phyloP scores from a whole-genome alignment of 805 yeast genomes.

The Wickerhamomyces ciferrii region DNA sequence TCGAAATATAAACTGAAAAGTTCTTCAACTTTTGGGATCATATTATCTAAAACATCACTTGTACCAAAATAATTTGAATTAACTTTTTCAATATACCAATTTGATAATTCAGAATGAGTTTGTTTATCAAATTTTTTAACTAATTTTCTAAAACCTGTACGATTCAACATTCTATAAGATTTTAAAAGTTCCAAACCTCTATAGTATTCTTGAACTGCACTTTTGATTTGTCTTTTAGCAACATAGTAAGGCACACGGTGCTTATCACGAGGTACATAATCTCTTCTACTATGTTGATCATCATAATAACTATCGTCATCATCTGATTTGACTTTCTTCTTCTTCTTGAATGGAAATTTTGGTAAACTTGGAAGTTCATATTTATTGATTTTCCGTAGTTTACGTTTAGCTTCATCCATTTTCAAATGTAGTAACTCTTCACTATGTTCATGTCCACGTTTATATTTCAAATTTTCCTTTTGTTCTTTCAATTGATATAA shows the following conservation, averaged over 20 bases:
- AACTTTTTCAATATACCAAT: conserved; percentile 50
- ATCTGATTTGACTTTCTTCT: conserved; percentile 10
- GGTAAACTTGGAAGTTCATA: conserved; percentile 40
- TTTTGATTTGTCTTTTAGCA: conserved; percentile 64
- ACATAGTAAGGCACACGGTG: conserved; percentile 50
- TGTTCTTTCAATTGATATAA: conserved; percentile 58
- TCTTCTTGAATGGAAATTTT: conserved; percentile 28
- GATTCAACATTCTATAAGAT: conserved; percentile 69
- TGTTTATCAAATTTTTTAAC: conserved; percentile 88
- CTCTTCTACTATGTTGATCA: conserved; percentile 33
- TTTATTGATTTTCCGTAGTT: conserved; percentile 20
- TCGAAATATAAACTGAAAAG: conserved; percentile 63
- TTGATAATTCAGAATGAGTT: conserved; percentile 37
- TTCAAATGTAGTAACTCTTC: conserved; percentile 6
- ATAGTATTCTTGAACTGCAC: conserved; percentile 68
- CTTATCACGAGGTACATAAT: conserved; percentile 34
- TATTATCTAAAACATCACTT: conserved; percentile 61
- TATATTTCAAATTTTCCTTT: conserved; percentile 21
- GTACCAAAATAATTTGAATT: conserved; percentile 53
- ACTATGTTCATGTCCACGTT: conserved; percentile 3
- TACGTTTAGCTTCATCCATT: conserved; percentile 1
- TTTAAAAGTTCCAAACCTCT: conserved; percentile 64
- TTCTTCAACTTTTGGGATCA: conserved; percentile 61
- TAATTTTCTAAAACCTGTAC: conserved; percentile 86
- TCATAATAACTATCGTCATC: conserved; percentile 3